Evolutionary conservation across 2,329 filamentous ascomycete species (phyloP), one percentile per base, ranked within the genome.

Genomic region (Ceratocystis colombiana): DNA sequence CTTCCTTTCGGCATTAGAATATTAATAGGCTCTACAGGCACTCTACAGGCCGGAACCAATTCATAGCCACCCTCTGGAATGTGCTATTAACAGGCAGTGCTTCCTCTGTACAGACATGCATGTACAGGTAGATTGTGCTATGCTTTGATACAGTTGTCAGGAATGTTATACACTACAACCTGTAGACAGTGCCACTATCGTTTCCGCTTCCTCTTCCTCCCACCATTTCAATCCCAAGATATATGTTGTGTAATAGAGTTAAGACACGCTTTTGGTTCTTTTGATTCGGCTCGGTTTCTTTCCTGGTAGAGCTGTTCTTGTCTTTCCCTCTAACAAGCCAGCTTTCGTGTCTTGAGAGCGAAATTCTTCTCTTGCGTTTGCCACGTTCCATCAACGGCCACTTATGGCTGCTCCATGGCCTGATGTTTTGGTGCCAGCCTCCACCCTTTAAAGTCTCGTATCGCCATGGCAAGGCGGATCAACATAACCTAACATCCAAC

Each of bases 271-370:
- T 50, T 20, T 50, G 46, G 20, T 22, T 48, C 46, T 48, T 48
- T 48, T 48, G 46, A 20, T 22, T n/a, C n/a, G 46, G 20, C 17
- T 48, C 46, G 17, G 17, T n/a, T 50, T 50, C 48, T 50, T 41
- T 41, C 3, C 10, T 41, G 37, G 37, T 41, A 41, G 10, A 41
- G 37, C 37, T 41, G 10, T 41, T 15, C 37, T 41, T 41, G 37
- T 57, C 53, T 57, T n/a, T 33, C 30, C 53, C 30, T 57, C 53
- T 57, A 57, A 57, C 53, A 57, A 57, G 53, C 53, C 22, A 57
- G 53, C 22, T 57, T 57, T 22, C 53, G 12, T 28, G 22, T 15
- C 28, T 30, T 57, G 53, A 57, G 53, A 57, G 37, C 10, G 3
- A 53, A 33, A 57, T 57, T 33, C 12, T 57, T 57, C 22, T 57